Percentiles rank a stretch among this genome's conserved stretches.
Conservation (phyloP, 257 asterid species). For the Capsicum rhomboideum region DNA sequence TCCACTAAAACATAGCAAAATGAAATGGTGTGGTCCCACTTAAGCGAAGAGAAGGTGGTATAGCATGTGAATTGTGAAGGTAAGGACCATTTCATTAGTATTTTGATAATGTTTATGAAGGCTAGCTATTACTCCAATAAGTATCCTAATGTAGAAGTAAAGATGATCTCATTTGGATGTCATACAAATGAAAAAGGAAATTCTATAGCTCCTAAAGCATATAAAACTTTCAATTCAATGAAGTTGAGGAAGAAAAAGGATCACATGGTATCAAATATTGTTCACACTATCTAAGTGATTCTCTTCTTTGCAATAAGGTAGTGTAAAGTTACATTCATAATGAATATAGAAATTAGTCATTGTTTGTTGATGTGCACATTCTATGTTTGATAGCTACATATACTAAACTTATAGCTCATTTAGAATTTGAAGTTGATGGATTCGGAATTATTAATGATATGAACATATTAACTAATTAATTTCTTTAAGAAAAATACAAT, state of each 20-base stretch:
- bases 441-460: neutral
- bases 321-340: neutral
- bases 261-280: neutral
- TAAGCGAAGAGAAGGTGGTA: neutral
- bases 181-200: neutral
- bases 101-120: neutral
- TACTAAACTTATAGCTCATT: neutral
- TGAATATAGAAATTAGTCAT: neutral
- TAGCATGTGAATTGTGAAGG: conserved; percentile 13
- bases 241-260: neutral
- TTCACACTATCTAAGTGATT: neutral
- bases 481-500: too few species aligned
- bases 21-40: conserved; percentile 6
- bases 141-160: neutral
- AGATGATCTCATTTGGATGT: neutral
- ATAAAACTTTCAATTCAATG: neutral
- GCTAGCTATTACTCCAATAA: neutral
- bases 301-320: neutral
- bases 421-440: neutral
- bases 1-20: conserved; percentile 4
- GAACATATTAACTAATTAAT: too few species aligned
- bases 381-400: neutral
- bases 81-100: neutral
- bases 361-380: neutral
- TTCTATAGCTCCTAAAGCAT: neutral